Percentiles rank a stretch among this genome's conserved stretches.
Evolutionary conservation across 176 grass and related monocot genomes (phyloP).

Genomic region (Carex littledalei): DNA sequence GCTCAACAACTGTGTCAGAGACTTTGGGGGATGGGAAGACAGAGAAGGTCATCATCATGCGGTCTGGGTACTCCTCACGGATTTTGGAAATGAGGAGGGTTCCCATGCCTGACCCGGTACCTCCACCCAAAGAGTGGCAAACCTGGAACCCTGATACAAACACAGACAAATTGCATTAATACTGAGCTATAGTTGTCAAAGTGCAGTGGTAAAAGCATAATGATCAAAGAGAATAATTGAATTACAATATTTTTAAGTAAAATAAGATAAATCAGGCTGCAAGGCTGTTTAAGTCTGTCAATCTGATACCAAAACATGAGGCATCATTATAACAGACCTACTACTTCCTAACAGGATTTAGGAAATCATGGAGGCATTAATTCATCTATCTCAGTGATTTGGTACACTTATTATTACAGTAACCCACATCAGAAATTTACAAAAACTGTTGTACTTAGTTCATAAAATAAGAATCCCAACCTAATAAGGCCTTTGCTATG

Average conservation of each 20-base stretch:
- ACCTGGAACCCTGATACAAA: conserved; percentile 49
- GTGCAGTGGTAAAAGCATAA: background rate
- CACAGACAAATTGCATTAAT: background rate
- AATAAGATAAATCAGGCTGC: background rate
- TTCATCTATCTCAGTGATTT: background rate
- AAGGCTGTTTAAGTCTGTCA: background rate
- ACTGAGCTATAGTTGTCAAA: background rate
- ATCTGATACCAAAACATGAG: background rate
- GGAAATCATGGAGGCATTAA: background rate
- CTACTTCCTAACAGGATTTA: background rate
- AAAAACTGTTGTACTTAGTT: no score
- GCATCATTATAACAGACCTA: background rate
- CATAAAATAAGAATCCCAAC: background rate
- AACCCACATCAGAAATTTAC: background rate
- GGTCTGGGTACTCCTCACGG: conserved; percentile 67
- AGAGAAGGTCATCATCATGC: conserved; percentile 73
- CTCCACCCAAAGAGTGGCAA: conserved; percentile 51
- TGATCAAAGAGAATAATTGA: background rate
- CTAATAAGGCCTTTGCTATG: background rate
- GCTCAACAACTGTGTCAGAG: conserved; percentile 72
- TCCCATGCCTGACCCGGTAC: conserved; percentile 79
- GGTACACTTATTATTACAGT: background rate
- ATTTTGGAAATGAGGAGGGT: conserved; percentile 78
- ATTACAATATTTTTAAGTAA: background rate
- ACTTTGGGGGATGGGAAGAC: conserved; percentile 75